Base-by-base conservation (phyloP, 305 asterid species). In the Plantago coronopus region DNA sequence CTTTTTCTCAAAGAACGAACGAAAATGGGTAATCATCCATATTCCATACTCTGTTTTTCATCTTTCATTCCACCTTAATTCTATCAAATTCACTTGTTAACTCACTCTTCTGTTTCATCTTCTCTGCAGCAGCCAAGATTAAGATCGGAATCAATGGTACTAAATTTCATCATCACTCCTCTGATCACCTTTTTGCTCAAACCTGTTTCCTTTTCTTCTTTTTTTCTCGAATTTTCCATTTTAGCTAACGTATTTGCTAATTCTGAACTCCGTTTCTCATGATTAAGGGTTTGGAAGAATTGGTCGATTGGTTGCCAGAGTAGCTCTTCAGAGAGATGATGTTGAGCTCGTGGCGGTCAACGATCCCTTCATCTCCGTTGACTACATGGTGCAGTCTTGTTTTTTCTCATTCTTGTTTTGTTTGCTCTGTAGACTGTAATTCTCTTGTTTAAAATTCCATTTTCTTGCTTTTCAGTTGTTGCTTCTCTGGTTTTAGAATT, bases 291-390 rank as follows among this genome's bases (percentile, higher is more conserved):
- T 79, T 48, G 84, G 83, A 59, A 78, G 83, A 62, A 78, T 78
- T 50, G 83, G 83, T 21, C 76, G 81, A 19, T 63, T 79, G 74
- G 81, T 79, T 31, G 81, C 81, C 0, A 79, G 81, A 59, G 84
- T 79, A 34, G 83, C 81, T 71, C 79, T 84, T 1, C 81, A 79
- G 22, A 79, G 84, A 63, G 84, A 79, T 64, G 84, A 79, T 69
- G 81, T 79, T 53, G 84, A 79, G 70, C 81, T 79, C 44, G 84
- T 79, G 67, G 84, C 84, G 7, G 77, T 79, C 57, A 79, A 79
- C 61, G 81, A 79, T 79, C 84, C 84, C 17, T 79, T 79, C 79
- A 79, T 79, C 66, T 21, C 79, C 23, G 65, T 62, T 62, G 84
- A 79, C 65, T 79, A 79, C 71, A 79, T 79, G 84, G 81, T 79